A percentile compares a stretch with the other conserved stretches of the same genome.
These are phyloP conservation scores for Leishmania tropica DNA, from an alignment of 208 protist genomes.

Conservation along the genomic window DNA sequence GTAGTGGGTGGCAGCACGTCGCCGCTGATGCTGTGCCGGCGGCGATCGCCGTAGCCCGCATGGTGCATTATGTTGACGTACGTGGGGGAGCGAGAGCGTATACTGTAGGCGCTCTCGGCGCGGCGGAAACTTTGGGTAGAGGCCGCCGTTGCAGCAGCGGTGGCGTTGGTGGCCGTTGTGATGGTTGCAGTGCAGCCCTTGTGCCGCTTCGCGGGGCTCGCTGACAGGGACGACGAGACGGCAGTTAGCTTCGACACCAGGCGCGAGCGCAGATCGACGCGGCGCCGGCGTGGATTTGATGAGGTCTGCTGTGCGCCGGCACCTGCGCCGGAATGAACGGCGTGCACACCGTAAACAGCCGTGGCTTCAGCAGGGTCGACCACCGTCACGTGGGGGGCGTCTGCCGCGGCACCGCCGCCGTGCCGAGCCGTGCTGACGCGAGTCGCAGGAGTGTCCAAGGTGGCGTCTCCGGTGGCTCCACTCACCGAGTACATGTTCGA, in stretches of 20 bases:
- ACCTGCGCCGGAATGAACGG: background rate
- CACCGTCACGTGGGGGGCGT: conserved; percentile 6
- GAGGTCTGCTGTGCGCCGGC: background rate
- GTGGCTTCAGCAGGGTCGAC: conserved; percentile 3
- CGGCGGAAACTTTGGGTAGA: background rate
- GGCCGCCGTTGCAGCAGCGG: conserved; percentile 8
- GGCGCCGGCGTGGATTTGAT: background rate
- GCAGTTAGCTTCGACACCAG: background rate
- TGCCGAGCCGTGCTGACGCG: background rate
- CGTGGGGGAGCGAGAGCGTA: background rate
- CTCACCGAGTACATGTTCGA: background rate
- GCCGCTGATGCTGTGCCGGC: conserved; percentile 22
- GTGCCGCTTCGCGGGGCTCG: background rate
- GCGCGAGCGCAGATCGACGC: conserved; percentile 4
- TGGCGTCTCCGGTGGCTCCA: background rate
- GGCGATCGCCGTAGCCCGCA: background rate
- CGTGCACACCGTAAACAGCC: background rate
- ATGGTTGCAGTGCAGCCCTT: background rate
- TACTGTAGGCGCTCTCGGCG: conserved; percentile 8
- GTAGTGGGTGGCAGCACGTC: background rate
- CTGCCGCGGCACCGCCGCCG: background rate
- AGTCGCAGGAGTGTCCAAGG: background rate
- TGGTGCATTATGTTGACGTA: background rate
- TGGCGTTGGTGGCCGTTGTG: background rate
- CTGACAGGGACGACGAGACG: background rate